These are phyloP conservation scores for Saturnispora besseyi DNA, from an alignment of 805 yeast genomes.

Conservation along the genomic window DNA sequence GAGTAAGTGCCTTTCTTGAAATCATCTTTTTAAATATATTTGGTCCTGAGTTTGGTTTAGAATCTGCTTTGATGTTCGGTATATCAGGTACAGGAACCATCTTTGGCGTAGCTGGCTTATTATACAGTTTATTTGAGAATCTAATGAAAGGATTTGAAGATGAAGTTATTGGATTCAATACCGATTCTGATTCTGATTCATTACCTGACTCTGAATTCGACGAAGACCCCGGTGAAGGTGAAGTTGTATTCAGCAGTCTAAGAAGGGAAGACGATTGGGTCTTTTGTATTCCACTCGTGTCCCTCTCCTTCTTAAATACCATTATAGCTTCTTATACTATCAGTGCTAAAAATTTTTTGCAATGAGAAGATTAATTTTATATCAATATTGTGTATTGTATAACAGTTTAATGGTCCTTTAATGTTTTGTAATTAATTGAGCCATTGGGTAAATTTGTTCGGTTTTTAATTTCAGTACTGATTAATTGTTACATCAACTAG, in stretches of 20 bases:
- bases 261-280: conserved; percentile 10
- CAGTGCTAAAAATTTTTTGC: neutral
- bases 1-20: conserved; percentile 23
- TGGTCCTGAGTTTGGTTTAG: conserved; percentile 1
- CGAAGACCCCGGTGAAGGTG: conserved; percentile 2
- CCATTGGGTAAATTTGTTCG: too few relatives aligned
- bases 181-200: neutral
- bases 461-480: too few relatives aligned
- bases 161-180: neutral
- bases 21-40: conserved; percentile 25
- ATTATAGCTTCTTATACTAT: neutral
- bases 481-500: too few relatives aligned
- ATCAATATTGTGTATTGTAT: too few relatives aligned
- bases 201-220: neutral
- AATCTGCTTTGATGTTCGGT: neutral
- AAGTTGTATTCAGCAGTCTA: conserved; percentile 1
- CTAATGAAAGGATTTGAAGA: neutral
- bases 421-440: too few relatives aligned
- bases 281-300: neutral
- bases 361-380: neutral
- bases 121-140: neutral
- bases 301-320: neutral
- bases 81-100: neutral
- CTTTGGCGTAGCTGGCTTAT: neutral
- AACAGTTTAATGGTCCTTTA: too few relatives aligned